Base-by-base conservation (phyloP, 371 early-diverging fungal genomes). In the Phascolomyces articulosus region DNA sequence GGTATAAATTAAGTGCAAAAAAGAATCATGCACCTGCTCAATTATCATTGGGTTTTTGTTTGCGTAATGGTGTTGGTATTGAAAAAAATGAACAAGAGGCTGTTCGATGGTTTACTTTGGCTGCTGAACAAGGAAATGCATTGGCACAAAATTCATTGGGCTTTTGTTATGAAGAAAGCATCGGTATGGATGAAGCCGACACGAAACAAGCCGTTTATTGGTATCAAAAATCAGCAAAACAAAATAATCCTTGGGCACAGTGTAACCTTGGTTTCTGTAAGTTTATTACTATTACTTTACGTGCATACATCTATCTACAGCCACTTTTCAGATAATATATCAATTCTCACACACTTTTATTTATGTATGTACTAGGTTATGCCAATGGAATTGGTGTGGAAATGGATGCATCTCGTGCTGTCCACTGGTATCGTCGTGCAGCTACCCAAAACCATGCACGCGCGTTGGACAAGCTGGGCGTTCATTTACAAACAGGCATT, bases 181-280 rank as follows among this genome's bases (percentile, higher is more conserved):
- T 84, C 18, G 94, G 92, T 16, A 85, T 93, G 2, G 75, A 79
- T 44, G 23, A 76, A 79, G 26, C 60, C 44, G 85, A 93, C 71
- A 63, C 88, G 1, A 56, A 77, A n/a, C 74, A 83, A 65, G 96
- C 96, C 2, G 89, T 95, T 13, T 72, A 83, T 48, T 96, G 93
- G 93, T 97, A 95, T 71, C 72, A 74, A 53, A 77, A 83, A 57
- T 83, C 96, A 0, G 94, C 98, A 0, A 78, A 80, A 18, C 87
- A 90, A 69, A 91, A 91, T 55, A 93, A 94, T 77, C 85, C 91
- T 27, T 92, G 93, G 86, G 96, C 96, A 9, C 93, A 93, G 69
- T 94, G 93, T 79, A 87, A 90, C 66, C 77, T 98, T 4, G 96
- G 93, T 24, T 90, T 87, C 69, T 91, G 93, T 44, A 44, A 44